Percentiles rank a stretch among this genome's conserved stretches.
These are phyloP conservation scores for Phytophthora uliginosa DNA, from an alignment of 352 stramenopile species.

Conservation along the genomic window DNA sequence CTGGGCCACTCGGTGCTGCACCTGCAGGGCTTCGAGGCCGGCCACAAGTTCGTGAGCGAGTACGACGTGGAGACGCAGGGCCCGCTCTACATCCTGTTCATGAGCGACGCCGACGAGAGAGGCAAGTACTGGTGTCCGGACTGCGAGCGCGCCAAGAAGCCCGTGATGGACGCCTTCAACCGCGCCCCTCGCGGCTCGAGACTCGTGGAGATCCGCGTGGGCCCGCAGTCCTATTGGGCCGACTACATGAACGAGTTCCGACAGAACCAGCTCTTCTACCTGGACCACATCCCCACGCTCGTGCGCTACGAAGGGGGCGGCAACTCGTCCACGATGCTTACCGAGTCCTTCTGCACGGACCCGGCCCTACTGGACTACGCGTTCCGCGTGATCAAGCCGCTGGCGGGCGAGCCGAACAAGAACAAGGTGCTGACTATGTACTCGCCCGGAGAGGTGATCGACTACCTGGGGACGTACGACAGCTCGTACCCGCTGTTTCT, in stretches of 20 bases:
- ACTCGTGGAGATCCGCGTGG: slow-evolving; percentile 82
- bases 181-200: slow-evolving; percentile 68
- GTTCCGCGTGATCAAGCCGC: slow-evolving; percentile 69
- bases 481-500: slow-evolving; percentile 81
- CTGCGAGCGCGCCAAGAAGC: slow-evolving; percentile 76
- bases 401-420: slow-evolving; percentile 51
- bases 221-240: slow-evolving; percentile 63
- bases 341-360: slow-evolving; percentile 75
- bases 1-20: slow-evolving; percentile 70
- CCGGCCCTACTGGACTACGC: slow-evolving; percentile 71
- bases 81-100: slow-evolving; percentile 79
- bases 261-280: slow-evolving; percentile 87
- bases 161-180: slow-evolving; percentile 78
- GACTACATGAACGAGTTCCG: slow-evolving; percentile 84
- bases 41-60: slow-evolving; percentile 82
- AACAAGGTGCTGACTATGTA: slow-evolving; percentile 74
- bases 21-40: slow-evolving; percentile 77
- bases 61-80: slow-evolving; percentile 77
- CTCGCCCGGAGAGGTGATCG: slow-evolving; percentile 51
- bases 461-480: slow-evolving; percentile 74
- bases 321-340: slow-evolving; percentile 81
- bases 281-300: slow-evolving; percentile 82
- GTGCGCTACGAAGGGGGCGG: slow-evolving; percentile 80
- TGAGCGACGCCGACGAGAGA: slow-evolving; percentile 73
- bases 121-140: slow-evolving; percentile 88